These are phyloP conservation scores for Phytopythium ostracodes DNA, from an alignment of 352 stramenopile species.

Conservation along the genomic window DNA sequence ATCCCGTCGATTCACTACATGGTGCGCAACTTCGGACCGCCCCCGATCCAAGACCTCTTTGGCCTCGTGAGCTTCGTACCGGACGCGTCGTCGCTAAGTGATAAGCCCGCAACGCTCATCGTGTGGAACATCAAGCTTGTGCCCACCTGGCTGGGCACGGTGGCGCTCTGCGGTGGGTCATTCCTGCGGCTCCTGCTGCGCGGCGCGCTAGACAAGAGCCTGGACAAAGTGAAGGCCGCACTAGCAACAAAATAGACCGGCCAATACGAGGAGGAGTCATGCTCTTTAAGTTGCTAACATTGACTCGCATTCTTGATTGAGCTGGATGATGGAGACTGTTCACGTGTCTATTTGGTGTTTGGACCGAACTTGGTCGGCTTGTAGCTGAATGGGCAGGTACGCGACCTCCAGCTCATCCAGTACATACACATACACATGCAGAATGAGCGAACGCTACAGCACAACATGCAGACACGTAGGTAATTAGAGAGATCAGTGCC, in stretches of 20 bases:
- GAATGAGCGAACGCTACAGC: too few relatives aligned
- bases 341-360: too few relatives aligned
- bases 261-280: too few relatives aligned
- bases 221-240: slow-evolving; percentile 6
- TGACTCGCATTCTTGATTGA: too few relatives aligned
- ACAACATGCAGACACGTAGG: too few relatives aligned
- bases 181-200: slow-evolving; percentile 35
- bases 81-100: slow-evolving; percentile 18
- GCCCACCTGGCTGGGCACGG: slow-evolving; percentile 39
- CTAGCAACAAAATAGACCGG: too few relatives aligned
- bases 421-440: not conserved
- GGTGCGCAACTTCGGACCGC: slow-evolving; percentile 32
- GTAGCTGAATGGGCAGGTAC: too few relatives aligned
- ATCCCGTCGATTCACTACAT: slow-evolving; percentile 50
- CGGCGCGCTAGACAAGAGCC: slow-evolving; percentile 21
- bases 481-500: too few relatives aligned
- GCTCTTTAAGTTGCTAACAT: too few relatives aligned
- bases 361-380: too few relatives aligned
- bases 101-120: slow-evolving; percentile 43
- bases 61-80: slow-evolving; percentile 51
- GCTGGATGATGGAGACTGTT: too few relatives aligned
- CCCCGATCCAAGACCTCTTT: slow-evolving; percentile 49
- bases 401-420: too few relatives aligned
- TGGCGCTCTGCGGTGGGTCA: slow-evolving; percentile 49
- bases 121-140: slow-evolving; percentile 59